Percentiles rank a stretch among this genome's conserved stretches.
Conservation (phyloP, 1,284 basidiomycete species). For the Neonothopanus nambi region DNA sequence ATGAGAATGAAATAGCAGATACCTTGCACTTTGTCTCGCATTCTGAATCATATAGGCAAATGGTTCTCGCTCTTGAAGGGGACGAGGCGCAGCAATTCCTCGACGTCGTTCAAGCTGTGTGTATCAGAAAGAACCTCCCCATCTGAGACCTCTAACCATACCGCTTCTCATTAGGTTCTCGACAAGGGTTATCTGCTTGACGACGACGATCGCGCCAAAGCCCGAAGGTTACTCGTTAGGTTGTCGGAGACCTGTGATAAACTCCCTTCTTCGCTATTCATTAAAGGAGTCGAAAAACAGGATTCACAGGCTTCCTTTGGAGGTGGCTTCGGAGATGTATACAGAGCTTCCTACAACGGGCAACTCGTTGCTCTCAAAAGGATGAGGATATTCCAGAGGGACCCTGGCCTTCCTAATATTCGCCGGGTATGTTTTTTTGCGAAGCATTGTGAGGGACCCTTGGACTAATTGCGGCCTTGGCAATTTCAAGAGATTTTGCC, state of each 20-base stretch:
- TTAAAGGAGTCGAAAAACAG: slow-evolving; percentile 17
- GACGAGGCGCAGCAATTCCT: slow-evolving; percentile 6
- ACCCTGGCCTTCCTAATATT: not conserved
- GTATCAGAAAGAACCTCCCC: not conserved
- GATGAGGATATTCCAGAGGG: slow-evolving; percentile 20
- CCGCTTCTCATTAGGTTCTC: not conserved
- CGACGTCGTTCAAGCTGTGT: slow-evolving; percentile 1
- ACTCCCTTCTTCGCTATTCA: slow-evolving; percentile 20
- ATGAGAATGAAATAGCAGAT: slow-evolving; percentile 3
- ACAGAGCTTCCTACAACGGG: slow-evolving; percentile 15
- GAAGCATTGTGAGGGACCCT: not conserved
- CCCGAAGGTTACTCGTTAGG: slow-evolving; percentile 4
- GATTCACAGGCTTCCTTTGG: slow-evolving; percentile 12
- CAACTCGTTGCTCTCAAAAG: slow-evolving; percentile 21
- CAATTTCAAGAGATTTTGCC: slow-evolving; percentile 17
- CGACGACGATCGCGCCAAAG: not conserved
- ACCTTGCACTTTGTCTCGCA: not conserved
- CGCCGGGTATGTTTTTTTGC: slow-evolving; percentile 1
- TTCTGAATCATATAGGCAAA: not conserved
- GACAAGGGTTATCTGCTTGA: slow-evolving; percentile 3
- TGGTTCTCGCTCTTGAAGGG: slow-evolving; percentile 1
- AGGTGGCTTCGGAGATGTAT: slow-evolving; percentile 23
- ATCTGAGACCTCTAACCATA: not conserved
- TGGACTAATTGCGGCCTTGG: not conserved
- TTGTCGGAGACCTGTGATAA: slow-evolving; percentile 18